Evolutionary conservation across 140 eudicot genomes (phyloP), one percentile per base, ranked within the genome.

Genomic region (Ambrosia hybrid): DNA sequence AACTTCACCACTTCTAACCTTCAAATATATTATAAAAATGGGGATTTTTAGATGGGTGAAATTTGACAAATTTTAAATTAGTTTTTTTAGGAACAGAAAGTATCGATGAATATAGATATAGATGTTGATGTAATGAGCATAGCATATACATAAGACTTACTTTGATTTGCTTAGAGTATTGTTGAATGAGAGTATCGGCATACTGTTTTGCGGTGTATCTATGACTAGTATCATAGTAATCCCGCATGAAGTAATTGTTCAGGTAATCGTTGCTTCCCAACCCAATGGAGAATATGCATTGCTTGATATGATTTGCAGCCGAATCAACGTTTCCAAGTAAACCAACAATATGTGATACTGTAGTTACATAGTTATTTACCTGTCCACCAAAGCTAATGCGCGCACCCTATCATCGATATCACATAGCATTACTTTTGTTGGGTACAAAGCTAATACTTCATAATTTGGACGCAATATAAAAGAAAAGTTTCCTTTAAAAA

Each of bases 221-320:
- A 7, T 13, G 21, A 39, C 57, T 56, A 30, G 76, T 71, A 4
- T 71, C 65, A 4, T 71, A 71, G 46, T 16, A 57, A 39, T 71
- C 51, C 2, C 67, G 57, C 76, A 71, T 71, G 76, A 71, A 71
- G 26, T 71, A 71, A 6, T 71, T 71, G 51, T 71, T 71, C 6
- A 71, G 57, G 57, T 71, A 71, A 41, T 71, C 76, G 11, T 71
- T 71, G 46, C 76, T 71, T 57, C 76, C 76, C 45, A 71, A 1
- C 36, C 76, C 76, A 3, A 71, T 6, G 2, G 76, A 71, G 12
- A 53, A 71, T 71, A 71, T 57, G 76, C 76, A 71, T 71, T n/a
- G 67, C 37, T 57, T 71, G 3, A 71, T 41, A 71, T 71, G 63
- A 58, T 59, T 71, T 3, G 76, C 67, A 11, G 76, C 76, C 15